Evolutionary conservation across 768 basidiomycete species (phyloP).

Genomic region (Lanmaoa pseudosensibilis): DNA sequence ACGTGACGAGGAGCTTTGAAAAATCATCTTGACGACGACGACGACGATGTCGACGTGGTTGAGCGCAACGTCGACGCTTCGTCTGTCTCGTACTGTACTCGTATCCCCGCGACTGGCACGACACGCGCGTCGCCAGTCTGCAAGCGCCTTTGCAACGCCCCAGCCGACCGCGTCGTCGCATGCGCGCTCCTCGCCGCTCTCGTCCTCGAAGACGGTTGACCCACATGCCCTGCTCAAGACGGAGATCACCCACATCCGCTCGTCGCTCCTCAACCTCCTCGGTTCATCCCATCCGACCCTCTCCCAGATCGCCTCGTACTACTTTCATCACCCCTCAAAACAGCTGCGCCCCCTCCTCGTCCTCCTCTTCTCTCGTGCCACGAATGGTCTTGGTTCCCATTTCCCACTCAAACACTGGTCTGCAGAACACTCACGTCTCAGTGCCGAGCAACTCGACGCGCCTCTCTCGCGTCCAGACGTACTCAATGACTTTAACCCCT

Average conservation of each 20-base stretch:
- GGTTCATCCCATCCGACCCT: slow-evolving; percentile 89
- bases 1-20: not conserved
- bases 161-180: slow-evolving; percentile 12
- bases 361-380: slow-evolving; percentile 86
- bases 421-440: slow-evolving; percentile 57
- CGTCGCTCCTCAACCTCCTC: slow-evolving; percentile 71
- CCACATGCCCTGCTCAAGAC: slow-evolving; percentile 69
- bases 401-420: slow-evolving; percentile 64
- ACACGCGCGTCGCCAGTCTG: slow-evolving; percentile 38
- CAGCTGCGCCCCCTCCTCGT: slow-evolving; percentile 89
- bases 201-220: slow-evolving; percentile 40
- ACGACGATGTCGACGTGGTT: slow-evolving; percentile 25
- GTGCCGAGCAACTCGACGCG: slow-evolving; percentile 65
- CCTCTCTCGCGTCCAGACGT: slow-evolving; percentile 80
- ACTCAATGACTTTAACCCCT: slow-evolving; percentile 89
- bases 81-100: slow-evolving; percentile 14
- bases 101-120: slow-evolving; percentile 4
- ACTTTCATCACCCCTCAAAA: slow-evolving; percentile 87
- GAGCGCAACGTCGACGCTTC: slow-evolving; percentile 14
- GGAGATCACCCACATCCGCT: slow-evolving; percentile 71
- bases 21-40: slow-evolving; percentile 4
- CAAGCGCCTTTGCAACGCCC: slow-evolving; percentile 41
- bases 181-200: slow-evolving; percentile 16
- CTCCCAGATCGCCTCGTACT: slow-evolving; percentile 85
- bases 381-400: slow-evolving; percentile 78